Conservation (phyloP, 225 moss, liverwort and hornwort genomes). For the Polytrichum commune region DNA sequence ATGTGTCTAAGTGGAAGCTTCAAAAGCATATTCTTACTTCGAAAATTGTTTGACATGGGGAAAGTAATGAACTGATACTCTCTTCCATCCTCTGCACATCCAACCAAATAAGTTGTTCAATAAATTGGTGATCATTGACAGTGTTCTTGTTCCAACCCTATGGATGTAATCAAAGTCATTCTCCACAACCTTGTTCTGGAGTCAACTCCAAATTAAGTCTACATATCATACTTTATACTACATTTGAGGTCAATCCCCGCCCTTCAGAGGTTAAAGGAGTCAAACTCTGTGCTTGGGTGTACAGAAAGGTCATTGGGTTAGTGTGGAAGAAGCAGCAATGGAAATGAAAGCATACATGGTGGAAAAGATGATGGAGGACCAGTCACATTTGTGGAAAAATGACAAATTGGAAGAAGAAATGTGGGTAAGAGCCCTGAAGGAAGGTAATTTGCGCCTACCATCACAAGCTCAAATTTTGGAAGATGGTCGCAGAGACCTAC, state of each 20-base stretch:
- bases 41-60: no score
- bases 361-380: constrained; percentile 42
- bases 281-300: constrained; percentile 2
- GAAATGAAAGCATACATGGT: constrained; percentile 69
- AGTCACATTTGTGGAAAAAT: constrained; percentile 4
- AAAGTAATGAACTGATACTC: no score
- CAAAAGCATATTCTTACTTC: no score
- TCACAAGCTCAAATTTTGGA: constrained; percentile 46
- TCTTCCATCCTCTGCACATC: no score
- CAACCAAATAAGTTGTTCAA: no score
- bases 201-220: not conserved
- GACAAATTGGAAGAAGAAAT: constrained; percentile 44
- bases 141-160: not conserved
- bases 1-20: no score
- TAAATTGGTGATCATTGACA: no score
- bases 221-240: not conserved
- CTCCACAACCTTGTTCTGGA: not conserved
- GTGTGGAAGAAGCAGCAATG: constrained; percentile 68
- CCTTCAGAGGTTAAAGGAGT: not conserved
- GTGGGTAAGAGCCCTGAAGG: constrained; percentile 61
- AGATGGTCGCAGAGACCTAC: constrained; percentile 70
- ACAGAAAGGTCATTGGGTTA: constrained; percentile 85
- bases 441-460: constrained; percentile 57
- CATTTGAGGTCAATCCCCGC: not conserved
- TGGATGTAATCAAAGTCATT: not conserved